A percentile compares a stretch with the other conserved stretches of the same genome.
These are phyloP conservation scores for Hypoxylon intermedium DNA, from an alignment of 495 filamentous ascomycete genomes.

Conservation along the genomic window DNA sequence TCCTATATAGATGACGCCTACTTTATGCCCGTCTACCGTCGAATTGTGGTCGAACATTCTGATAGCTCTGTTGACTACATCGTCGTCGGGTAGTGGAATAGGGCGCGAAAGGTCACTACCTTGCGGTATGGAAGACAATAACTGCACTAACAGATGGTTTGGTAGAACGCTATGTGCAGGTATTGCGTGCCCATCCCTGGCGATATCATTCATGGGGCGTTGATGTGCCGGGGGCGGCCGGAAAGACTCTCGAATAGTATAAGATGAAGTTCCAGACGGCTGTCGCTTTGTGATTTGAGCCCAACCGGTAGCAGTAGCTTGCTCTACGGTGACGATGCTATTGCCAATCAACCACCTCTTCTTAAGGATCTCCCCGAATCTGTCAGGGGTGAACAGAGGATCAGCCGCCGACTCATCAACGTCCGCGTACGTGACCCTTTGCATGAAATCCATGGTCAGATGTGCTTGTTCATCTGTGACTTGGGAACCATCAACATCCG, in stretches of 20 bases:
- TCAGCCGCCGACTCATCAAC: slow-evolving; percentile 73
- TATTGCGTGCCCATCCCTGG: slow-evolving; percentile 51
- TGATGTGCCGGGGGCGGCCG: slow-evolving; percentile 73
- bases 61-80: slow-evolving; percentile 77
- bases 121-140: slow-evolving; percentile 75
- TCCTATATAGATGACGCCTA: slow-evolving; percentile 91
- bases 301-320: slow-evolving; percentile 73
- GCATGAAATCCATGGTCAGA: slow-evolving; percentile 95
- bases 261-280: slow-evolving; percentile 82
- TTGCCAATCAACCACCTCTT: slow-evolving; percentile 87
- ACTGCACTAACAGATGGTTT: slow-evolving; percentile 82
- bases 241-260: slow-evolving; percentile 75
- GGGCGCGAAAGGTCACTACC: slow-evolving; percentile 66
- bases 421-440: slow-evolving; percentile 86
- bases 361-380: slow-evolving; percentile 71
- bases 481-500: slow-evolving; percentile 73
- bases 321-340: slow-evolving; percentile 86
- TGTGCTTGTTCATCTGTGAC: slow-evolving; percentile 90
- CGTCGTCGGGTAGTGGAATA: slow-evolving; percentile 83
- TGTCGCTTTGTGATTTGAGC: slow-evolving; percentile 83
- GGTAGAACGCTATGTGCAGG: slow-evolving; percentile 67
- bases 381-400: slow-evolving; percentile 64
- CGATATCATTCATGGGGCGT: slow-evolving; percentile 46
- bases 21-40: slow-evolving; percentile 93
- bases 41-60: slow-evolving; percentile 83